These are phyloP conservation scores for Oryza longistaminata DNA, from an alignment of 176 grass and related monocot species.

Conservation along the genomic window DNA sequence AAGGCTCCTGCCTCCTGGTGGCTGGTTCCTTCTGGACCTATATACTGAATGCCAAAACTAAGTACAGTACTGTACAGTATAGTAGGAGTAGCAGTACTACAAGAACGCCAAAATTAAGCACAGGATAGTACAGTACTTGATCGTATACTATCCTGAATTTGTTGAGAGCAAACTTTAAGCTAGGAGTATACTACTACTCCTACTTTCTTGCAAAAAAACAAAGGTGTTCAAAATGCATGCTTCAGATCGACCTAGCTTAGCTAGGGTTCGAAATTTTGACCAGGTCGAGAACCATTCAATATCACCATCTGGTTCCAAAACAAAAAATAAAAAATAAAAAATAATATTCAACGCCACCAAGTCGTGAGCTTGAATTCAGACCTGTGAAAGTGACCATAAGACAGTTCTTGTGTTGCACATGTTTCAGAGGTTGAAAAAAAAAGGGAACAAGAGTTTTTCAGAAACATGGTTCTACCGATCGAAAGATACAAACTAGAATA, in stretches of 20 bases:
- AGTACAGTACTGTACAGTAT: conserved; percentile 26
- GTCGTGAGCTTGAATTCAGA: neutral
- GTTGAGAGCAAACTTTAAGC: neutral
- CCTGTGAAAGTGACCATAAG: conserved; percentile 12
- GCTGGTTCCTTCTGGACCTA: conserved; percentile 2
- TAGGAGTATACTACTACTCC: neutral
- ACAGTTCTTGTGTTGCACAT: conserved; percentile 14
- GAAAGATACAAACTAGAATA: conserved; percentile 45
- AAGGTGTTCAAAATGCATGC: conserved; percentile 32
- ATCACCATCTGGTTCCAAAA: neutral
- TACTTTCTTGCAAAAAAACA: conserved; percentile 24
- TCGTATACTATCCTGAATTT: neutral
- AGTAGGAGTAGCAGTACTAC: neutral
- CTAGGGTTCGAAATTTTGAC: conserved; percentile 15
- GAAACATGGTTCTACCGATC: conserved; percentile 44
- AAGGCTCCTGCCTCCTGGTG: conserved; percentile 42
- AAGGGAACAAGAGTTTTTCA: conserved; percentile 34
- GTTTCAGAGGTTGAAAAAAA: conserved; percentile 26
- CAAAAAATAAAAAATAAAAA: neutral
- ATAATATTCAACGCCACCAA: neutral
- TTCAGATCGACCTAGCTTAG: neutral
- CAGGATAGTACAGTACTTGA: neutral
- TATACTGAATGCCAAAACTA: conserved; percentile 34
- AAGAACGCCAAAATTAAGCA: neutral
- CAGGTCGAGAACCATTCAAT: conserved; percentile 35